These are phyloP conservation scores for Fusarium zealandicum DNA, from an alignment of 2,329 filamentous ascomycete genomes.

Conservation along the genomic window DNA sequence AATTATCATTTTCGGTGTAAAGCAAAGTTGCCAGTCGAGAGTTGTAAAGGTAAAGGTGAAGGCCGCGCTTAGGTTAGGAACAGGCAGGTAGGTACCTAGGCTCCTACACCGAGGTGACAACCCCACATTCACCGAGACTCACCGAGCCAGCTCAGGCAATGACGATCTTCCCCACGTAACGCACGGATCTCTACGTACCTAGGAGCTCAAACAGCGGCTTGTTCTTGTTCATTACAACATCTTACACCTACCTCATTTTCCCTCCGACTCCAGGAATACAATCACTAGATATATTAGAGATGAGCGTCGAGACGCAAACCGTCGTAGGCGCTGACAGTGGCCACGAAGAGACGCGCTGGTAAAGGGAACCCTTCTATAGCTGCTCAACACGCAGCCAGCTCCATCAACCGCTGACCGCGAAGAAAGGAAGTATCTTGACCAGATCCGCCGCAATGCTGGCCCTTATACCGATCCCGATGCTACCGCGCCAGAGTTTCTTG, in stretches of 20 bases:
- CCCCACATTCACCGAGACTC: constrained; percentile 47
- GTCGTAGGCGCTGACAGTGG: constrained; percentile 21
- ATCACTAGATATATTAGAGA: constrained; percentile 12
- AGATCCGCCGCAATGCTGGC: constrained; percentile 76
- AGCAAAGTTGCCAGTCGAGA: too few relatives aligned
- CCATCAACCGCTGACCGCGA: constrained; percentile 17
- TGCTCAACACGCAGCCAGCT: constrained; percentile 28
- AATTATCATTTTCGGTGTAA: too few relatives aligned
- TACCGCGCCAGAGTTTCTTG: constrained; percentile 59
- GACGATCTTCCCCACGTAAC: constrained; percentile 28
- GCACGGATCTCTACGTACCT: constrained; percentile 37
- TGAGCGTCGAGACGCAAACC: constrained; percentile 38
- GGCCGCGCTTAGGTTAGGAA: background rate
- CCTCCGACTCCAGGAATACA: background rate
- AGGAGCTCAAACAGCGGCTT: constrained; percentile 2
- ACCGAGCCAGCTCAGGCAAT: constrained; percentile 41
- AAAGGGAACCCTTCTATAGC: constrained; percentile 6
- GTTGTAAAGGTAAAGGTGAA: too few relatives aligned
- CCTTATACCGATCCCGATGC: constrained; percentile 78
- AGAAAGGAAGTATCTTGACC: constrained; percentile 81
- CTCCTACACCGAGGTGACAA: constrained; percentile 19
- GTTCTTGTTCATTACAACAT: background rate
- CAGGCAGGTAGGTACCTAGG: background rate
- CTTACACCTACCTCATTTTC: constrained; percentile 6
- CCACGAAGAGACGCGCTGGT: constrained; percentile 48